A percentile compares a stretch with the other conserved stretches of the same genome.
phyloP scores from a whole-genome alignment of 2,329 filamentous ascomycete genomes.

The Phialemoniopsis sp. region DNA sequence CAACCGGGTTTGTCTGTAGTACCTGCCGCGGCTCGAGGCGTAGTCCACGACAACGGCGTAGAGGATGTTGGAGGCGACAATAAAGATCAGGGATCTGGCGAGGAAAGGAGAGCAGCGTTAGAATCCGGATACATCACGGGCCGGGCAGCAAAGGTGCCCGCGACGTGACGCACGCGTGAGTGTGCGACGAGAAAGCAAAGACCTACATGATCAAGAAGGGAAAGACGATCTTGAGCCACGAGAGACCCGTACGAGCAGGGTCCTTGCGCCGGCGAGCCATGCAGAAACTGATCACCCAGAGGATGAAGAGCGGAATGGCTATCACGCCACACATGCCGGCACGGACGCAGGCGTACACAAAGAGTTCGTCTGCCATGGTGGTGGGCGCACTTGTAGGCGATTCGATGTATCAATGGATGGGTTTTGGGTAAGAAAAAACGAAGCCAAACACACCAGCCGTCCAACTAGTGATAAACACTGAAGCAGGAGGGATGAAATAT shows the following conservation, averaged over 20 bases:
- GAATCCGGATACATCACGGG: no score
- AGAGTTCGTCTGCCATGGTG: no score
- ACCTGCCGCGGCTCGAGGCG: neutral
- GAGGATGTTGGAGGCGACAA: neutral
- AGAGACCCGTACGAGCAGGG: conserved; percentile 12
- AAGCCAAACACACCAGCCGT: no score
- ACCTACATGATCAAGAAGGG: conserved; percentile 12
- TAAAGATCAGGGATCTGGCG: neutral
- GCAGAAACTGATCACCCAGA: conserved; percentile 12
- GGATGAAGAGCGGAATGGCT: conserved; percentile 10
- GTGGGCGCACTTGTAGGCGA: no score
- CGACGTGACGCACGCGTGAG: no score
- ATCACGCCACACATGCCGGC: conserved; percentile 8
- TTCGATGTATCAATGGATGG: no score
- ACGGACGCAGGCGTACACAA: neutral
- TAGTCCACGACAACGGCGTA: neutral
- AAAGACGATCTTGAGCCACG: conserved; percentile 12
- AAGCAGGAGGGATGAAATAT: no score
- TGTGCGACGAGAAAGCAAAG: neutral
- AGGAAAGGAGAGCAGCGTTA: neutral
- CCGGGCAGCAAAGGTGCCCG: no score
- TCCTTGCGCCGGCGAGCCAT: conserved; percentile 12
- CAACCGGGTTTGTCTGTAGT: neutral
- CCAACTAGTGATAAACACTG: no score
- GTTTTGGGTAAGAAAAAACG: no score